These are phyloP conservation scores for Didymella glomerata DNA, from an alignment of 2,329 filamentous ascomycete species.

Conservation along the genomic window DNA sequence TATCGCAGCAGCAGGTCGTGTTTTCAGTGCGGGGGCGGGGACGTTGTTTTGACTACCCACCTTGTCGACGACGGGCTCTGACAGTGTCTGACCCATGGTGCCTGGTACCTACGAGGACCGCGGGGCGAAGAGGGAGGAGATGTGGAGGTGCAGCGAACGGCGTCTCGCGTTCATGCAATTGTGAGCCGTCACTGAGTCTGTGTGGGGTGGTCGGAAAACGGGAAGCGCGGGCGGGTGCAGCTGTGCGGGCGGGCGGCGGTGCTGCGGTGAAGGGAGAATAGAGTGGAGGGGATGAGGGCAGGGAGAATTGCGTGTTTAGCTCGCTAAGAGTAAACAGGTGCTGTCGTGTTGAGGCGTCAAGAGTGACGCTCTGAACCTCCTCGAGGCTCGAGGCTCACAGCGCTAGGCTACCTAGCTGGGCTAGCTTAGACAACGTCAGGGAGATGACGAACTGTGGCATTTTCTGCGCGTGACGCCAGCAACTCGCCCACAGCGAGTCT, in stretches of 20 bases:
- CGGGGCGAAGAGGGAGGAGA: slow-evolving; percentile 32
- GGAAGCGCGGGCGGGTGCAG: slow-evolving; percentile 22
- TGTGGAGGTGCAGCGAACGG: slow-evolving; percentile 31
- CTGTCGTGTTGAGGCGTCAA: slow-evolving; percentile 32
- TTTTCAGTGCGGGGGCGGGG: slow-evolving; percentile 16
- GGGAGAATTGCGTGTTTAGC: slow-evolving; percentile 32
- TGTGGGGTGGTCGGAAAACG: slow-evolving; percentile 35
- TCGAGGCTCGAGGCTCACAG: slow-evolving; percentile 13
- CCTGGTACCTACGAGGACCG: slow-evolving; percentile 43
- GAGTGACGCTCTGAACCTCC: slow-evolving; percentile 17
- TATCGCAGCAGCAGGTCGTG: background rate
- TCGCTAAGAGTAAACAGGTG: slow-evolving; percentile 29
- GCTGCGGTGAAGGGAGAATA: slow-evolving; percentile 7
- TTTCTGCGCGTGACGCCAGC: slow-evolving; percentile 26
- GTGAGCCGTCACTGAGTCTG: slow-evolving; percentile 37
- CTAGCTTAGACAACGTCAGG: slow-evolving; percentile 12
- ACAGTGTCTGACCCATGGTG: slow-evolving; percentile 96
- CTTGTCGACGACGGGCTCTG: slow-evolving; percentile 99
- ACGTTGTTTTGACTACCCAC: slow-evolving; percentile 63
- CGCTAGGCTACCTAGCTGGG: slow-evolving; percentile 12
- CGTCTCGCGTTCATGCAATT: slow-evolving; percentile 47
- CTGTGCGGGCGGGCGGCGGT: slow-evolving; percentile 8
- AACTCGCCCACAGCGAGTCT: background rate
- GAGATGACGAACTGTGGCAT: slow-evolving; percentile 27
- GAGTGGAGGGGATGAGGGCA: slow-evolving; percentile 11